phyloP scores from a whole-genome alignment of 2,329 filamentous ascomycete genomes.

The Talaromyces sp. region DNA sequence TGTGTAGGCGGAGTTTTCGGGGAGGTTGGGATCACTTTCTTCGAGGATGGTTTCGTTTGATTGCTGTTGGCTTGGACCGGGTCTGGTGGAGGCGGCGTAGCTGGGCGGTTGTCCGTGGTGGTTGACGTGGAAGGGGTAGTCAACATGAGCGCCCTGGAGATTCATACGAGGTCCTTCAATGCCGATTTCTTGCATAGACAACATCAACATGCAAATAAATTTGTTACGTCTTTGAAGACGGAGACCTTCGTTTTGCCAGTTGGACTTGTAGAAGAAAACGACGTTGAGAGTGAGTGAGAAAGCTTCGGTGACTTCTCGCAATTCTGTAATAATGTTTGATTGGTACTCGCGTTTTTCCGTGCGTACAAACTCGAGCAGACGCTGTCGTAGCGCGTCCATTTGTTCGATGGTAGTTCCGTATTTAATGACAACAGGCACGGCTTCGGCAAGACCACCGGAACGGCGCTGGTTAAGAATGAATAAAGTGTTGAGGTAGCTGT shows the following conservation, averaged over 20 bases:
- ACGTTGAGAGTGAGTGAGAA: slow-evolving; percentile 86
- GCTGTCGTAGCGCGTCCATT: slow-evolving; percentile 75
- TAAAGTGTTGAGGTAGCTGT: slow-evolving; percentile 85
- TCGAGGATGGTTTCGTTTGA: slow-evolving; percentile 34
- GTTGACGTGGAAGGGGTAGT: slow-evolving; percentile 64
- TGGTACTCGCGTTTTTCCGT: slow-evolving; percentile 88
- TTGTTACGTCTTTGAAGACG: slow-evolving; percentile 89
- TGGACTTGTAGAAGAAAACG: slow-evolving; percentile 96
- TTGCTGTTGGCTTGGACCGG: slow-evolving; percentile 37
- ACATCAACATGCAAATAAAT: slow-evolving; percentile 88
- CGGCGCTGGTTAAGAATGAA: slow-evolving; percentile 95
- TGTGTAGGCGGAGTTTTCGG: slow-evolving; percentile 20
- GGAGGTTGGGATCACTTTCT: slow-evolving; percentile 40
- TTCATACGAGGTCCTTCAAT: slow-evolving; percentile 80
- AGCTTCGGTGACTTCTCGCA: slow-evolving; percentile 74
- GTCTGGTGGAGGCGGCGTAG: slow-evolving; percentile 41
- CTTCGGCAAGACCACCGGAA: slow-evolving; percentile 82
- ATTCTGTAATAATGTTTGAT: slow-evolving; percentile 78
- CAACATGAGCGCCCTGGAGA: slow-evolving; percentile 64
- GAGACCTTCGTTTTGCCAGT: slow-evolving; percentile 91
- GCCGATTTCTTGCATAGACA: slow-evolving; percentile 75
- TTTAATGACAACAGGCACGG: slow-evolving; percentile 76
- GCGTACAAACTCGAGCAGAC: slow-evolving; percentile 77
- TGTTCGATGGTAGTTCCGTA: slow-evolving; percentile 82
- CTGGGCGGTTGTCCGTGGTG: slow-evolving; percentile 48